phyloP scores from a whole-genome alignment of 78 protist species.

The Cavenderia fasciculata region DNA sequence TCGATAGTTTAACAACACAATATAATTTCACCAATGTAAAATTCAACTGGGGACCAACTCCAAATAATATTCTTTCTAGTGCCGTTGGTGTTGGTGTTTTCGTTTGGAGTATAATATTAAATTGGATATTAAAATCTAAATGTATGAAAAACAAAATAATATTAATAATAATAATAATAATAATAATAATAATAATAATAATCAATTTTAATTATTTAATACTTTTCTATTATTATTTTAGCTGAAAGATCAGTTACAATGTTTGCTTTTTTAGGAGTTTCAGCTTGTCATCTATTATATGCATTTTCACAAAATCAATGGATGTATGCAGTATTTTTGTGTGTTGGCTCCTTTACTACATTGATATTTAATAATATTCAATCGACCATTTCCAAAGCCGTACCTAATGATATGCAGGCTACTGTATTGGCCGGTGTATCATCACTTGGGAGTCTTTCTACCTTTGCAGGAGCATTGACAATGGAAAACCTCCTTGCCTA shows the following conservation, averaged over 20 bases:
- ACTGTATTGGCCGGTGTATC: not conserved
- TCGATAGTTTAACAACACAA: not conserved
- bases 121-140: too few relatives aligned
- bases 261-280: not conserved
- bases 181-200: too few relatives aligned
- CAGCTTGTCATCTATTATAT: not conserved
- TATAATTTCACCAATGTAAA: not conserved
- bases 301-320: not conserved
- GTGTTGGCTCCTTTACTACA: not conserved
- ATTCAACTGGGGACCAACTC: not conserved
- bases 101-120: not conserved
- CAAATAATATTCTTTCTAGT: not conserved
- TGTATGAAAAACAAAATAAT: too few relatives aligned
- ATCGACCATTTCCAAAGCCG: not conserved
- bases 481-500: not conserved
- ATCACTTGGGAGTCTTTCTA: not conserved
- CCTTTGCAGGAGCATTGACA: not conserved
- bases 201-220: too few relatives aligned
- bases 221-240: too few relatives aligned
- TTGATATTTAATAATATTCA: not conserved
- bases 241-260: too few relatives aligned
- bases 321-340: not conserved
- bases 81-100: not conserved
- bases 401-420: not conserved
- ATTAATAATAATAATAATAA: too few relatives aligned